These are phyloP conservation scores for Fallopia convolvulus DNA, from an alignment of 148 eudicot genomes.

Conservation along the genomic window DNA sequence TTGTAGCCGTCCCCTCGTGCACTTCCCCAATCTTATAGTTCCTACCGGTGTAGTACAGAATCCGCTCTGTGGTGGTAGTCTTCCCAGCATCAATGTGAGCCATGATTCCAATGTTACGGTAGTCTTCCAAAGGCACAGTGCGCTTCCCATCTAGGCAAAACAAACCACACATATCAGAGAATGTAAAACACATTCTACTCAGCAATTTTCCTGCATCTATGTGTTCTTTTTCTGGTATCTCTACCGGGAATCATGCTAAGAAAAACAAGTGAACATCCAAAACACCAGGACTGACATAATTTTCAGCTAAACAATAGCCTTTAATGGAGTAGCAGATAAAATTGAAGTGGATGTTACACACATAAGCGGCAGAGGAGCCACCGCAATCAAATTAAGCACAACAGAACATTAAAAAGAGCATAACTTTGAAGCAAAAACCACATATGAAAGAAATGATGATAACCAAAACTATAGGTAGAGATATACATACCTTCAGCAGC, in stretches of 20 bases:
- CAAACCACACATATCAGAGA: not conserved
- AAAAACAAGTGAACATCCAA: not conserved
- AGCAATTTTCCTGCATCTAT: not conserved
- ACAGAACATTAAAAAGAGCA: not conserved
- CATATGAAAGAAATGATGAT: no score
- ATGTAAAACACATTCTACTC: not conserved
- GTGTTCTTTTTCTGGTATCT: not conserved
- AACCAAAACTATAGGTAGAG: not conserved
- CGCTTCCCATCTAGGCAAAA: conserved; percentile 48
- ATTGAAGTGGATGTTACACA: not conserved
- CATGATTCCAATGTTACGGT: conserved; percentile 98
- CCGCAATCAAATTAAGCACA: not conserved
- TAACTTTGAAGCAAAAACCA: not conserved
- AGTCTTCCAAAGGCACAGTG: conserved; percentile 60
- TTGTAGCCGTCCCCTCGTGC: conserved; percentile 97
- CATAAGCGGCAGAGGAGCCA: not conserved
- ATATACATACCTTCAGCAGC: conserved; percentile 15
- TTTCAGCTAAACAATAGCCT: not conserved
- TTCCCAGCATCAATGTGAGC: conserved; percentile 99
- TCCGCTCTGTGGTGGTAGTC: conserved; percentile 92
- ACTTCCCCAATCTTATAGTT: conserved; percentile 98
- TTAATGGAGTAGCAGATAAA: not conserved
- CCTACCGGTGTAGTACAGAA: conserved; percentile 86
- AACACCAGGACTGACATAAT: not conserved
- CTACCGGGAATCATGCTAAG: not conserved